Conservation (phyloP, 2,329 filamentous ascomycete genomes). For the Colletotrichum theobromicola region DNA sequence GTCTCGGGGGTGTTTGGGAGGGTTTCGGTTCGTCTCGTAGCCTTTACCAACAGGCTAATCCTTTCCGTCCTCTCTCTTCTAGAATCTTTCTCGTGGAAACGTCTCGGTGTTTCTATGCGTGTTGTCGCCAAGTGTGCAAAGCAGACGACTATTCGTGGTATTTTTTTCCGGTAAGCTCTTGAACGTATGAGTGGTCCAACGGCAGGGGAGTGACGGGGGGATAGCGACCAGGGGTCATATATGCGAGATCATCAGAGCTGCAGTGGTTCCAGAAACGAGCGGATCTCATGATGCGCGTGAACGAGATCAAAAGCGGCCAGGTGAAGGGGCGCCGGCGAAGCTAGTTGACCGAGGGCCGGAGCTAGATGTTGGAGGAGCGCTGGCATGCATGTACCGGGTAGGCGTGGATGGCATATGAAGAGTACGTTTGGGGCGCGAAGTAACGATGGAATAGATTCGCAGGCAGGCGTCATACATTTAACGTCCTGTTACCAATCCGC, state of each 20-base stretch:
- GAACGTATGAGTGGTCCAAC: not conserved
- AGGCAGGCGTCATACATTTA: constrained; percentile 24
- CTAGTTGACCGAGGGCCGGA: constrained; percentile 20
- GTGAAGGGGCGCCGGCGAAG: constrained; percentile 16
- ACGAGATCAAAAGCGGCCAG: constrained; percentile 20
- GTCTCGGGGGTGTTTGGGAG: not conserved
- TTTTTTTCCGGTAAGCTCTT: not conserved
- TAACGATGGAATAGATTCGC: constrained; percentile 2
- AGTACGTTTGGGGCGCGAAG: not conserved
- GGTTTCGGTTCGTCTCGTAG: not conserved
- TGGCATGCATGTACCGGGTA: constrained; percentile 5
- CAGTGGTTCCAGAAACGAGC: constrained; percentile 16
- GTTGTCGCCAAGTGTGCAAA: not conserved
- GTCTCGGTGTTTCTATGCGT: not conserved
- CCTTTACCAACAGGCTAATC: not conserved
- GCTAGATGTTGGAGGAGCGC: constrained; percentile 16
- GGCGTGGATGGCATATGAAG: not conserved
- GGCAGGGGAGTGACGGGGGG: not conserved
- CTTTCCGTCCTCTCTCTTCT: not conserved
- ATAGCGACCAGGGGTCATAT: constrained; percentile 20
- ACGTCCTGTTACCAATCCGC: constrained; percentile 21
- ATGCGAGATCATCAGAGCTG: constrained; percentile 21
- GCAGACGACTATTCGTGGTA: not conserved
- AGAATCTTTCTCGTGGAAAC: not conserved
- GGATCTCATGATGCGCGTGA: constrained; percentile 23